Evolutionary conservation across 768 basidiomycete genomes (phyloP).

Genomic region (Rhizopogon roseolus): DNA sequence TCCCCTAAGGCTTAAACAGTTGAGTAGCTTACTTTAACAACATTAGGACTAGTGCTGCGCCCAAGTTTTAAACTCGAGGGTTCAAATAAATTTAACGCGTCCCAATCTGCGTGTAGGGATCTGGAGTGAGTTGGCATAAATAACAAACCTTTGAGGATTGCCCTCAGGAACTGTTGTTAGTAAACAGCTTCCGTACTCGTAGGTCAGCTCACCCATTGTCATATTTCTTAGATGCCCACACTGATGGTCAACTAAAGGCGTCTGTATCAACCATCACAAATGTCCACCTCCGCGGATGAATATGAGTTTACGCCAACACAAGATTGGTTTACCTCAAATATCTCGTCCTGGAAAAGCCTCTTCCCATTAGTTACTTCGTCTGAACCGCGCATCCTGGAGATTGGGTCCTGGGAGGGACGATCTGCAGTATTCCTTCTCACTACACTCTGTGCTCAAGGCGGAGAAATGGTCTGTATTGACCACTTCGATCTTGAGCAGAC

Average conservation of each 20-base stretch:
- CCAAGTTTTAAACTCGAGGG: too few species aligned
- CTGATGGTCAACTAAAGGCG: not conserved
- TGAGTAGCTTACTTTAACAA: too few species aligned
- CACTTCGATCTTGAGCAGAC: constrained; percentile 54
- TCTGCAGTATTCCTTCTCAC: constrained; percentile 51
- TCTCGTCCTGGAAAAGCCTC: constrained; percentile 37
- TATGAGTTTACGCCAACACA: constrained; percentile 48
- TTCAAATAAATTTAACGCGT: too few species aligned
- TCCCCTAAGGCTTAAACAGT: too few species aligned
- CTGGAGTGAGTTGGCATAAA: not conserved
- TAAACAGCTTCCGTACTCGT: not conserved
- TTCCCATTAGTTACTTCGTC: constrained; percentile 33
- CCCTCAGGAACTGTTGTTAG: too few species aligned
- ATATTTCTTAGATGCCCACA: not conserved
- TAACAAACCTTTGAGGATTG: not conserved
- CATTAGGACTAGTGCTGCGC: too few species aligned
- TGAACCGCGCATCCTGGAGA: constrained; percentile 46
- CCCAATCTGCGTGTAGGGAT: too few species aligned
- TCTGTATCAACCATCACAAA: not conserved
- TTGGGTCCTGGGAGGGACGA: constrained; percentile 62
- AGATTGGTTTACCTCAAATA: constrained; percentile 52
- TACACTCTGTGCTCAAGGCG: constrained; percentile 39
- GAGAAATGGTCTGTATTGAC: constrained; percentile 51
- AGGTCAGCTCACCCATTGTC: not conserved
- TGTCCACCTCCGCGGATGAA: not conserved